phyloP scores from a whole-genome alignment of 345 rosid genomes.

The Arabidopsis arenosa region DNA sequence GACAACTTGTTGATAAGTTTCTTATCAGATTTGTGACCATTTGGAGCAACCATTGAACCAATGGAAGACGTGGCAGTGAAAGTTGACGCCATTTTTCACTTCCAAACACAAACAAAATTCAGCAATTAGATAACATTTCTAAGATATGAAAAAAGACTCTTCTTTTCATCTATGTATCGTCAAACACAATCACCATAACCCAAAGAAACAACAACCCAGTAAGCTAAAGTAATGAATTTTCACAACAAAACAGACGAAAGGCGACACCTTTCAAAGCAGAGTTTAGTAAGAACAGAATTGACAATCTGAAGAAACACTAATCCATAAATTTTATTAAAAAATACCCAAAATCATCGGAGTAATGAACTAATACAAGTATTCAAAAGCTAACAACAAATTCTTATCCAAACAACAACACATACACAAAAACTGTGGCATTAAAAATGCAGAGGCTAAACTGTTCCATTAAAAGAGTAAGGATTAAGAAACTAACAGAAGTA shows the following conservation, averaged over 20 bases:
- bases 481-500: slow-evolving; percentile 22
- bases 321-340: too few species aligned
- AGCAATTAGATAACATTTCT: slow-evolving; percentile 19
- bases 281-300: neutral
- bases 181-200: neutral
- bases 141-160: neutral
- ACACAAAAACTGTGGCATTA: slow-evolving; percentile 13
- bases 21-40: slow-evolving; percentile 59
- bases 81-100: slow-evolving; percentile 70
- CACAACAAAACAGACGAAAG: slow-evolving; percentile 20
- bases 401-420: neutral
- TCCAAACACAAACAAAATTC: slow-evolving; percentile 28
- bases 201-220: neutral
- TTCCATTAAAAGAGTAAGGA: neutral
- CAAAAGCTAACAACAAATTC: neutral
- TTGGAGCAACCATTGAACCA: slow-evolving; percentile 71
- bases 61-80: slow-evolving; percentile 74
- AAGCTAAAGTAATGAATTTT: neutral
- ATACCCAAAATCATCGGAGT: neutral
- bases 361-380: neutral
- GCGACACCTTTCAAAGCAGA: slow-evolving; percentile 10
- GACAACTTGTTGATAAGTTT: slow-evolving; percentile 64
- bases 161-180: neutral
- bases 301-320: neutral
- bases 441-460: neutral